Percentiles rank a stretch among this genome's conserved stretches.
These are phyloP conservation scores for Peniophora sp. DNA, from an alignment of 1,284 basidiomycete genomes.

Conservation along the genomic window DNA sequence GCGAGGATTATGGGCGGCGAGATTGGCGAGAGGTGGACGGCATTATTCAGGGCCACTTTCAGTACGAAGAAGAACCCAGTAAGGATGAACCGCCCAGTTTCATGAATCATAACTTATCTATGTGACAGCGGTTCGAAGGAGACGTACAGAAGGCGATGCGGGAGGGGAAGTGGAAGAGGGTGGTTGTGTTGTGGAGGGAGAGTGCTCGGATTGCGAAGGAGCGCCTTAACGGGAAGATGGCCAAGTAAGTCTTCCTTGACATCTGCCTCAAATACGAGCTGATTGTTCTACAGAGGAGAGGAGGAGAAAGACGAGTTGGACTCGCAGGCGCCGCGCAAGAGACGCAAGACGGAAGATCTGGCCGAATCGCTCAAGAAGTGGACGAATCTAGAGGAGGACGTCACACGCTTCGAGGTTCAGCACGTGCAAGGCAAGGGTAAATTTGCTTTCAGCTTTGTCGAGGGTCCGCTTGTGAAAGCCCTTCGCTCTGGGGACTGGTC, in stretches of 20 bases:
- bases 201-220: constrained; percentile 63
- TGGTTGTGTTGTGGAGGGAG: constrained; percentile 81
- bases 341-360: constrained; percentile 58
- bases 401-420: constrained; percentile 80
- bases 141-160: constrained; percentile 79
- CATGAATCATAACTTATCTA: no score
- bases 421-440: constrained; percentile 81
- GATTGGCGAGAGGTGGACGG: constrained; percentile 73
- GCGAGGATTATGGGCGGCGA: constrained; percentile 69
- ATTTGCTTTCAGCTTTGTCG: constrained; percentile 91
- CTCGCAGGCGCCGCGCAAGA: constrained; percentile 56
- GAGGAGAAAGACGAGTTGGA: constrained; percentile 19
- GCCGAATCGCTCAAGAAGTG: constrained; percentile 52
- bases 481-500: constrained; percentile 88
- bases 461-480: constrained; percentile 94
- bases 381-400: constrained; percentile 66
- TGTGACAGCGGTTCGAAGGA: constrained; percentile 69
- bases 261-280: neutral
- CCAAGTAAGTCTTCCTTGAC: neutral
- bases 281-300: neutral
- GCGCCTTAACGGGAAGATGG: constrained; percentile 36
- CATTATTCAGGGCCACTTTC: constrained; percentile 85
- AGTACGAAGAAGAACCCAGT: constrained; percentile 75
- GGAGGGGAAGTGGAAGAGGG: constrained; percentile 82
- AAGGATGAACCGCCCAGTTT: no score